A percentile compares a stretch with the other conserved stretches of the same genome.
Evolutionary conservation across 2,329 filamentous ascomycete genomes (phyloP).

Genomic region (Talaromyces sp.): DNA sequence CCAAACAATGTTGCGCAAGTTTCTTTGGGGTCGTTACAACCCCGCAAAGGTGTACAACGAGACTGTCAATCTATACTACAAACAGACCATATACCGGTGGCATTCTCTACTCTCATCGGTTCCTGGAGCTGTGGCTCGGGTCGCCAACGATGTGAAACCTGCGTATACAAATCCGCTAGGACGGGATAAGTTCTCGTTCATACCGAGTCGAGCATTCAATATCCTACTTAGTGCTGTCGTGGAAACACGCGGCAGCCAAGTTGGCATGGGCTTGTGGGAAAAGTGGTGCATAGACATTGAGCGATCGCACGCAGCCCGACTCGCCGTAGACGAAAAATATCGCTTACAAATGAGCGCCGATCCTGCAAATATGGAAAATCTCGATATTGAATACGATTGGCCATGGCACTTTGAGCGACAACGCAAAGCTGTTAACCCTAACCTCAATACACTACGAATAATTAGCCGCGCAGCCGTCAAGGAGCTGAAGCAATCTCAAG

Average conservation of each 20-base stretch:
- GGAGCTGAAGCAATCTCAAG: conserved; percentile 24
- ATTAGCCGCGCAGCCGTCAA: conserved; percentile 33
- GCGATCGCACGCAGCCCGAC: conserved; percentile 25
- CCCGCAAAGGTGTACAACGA: conserved; percentile 18
- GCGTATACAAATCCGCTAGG: conserved; percentile 17
- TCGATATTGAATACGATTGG: conserved; percentile 28
- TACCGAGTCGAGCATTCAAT: conserved; percentile 48
- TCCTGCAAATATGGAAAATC: conserved; percentile 13
- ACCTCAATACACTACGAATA: conserved; percentile 36
- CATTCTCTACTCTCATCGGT: conserved; percentile 31
- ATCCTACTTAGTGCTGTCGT: conserved; percentile 54
- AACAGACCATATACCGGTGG: conserved; percentile 28
- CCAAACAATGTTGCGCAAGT: conserved; percentile 30
- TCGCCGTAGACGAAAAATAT: conserved; percentile 9
- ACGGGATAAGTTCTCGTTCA: conserved; percentile 24
- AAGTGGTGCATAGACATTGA: conserved; percentile 44
- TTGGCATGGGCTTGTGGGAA: conserved; percentile 48
- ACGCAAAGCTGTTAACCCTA: conserved; percentile 31
- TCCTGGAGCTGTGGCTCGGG: conserved; percentile 29
- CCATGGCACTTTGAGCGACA: conserved; percentile 25
- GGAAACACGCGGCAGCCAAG: conserved; percentile 45
- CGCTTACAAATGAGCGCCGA: conserved; percentile 14
- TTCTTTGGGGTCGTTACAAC: conserved; percentile 36
- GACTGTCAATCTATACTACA: conserved; percentile 25
- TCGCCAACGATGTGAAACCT: conserved; percentile 24